Conservation (phyloP, 768 basidiomycete genomes). For the Russula virescens region DNA sequence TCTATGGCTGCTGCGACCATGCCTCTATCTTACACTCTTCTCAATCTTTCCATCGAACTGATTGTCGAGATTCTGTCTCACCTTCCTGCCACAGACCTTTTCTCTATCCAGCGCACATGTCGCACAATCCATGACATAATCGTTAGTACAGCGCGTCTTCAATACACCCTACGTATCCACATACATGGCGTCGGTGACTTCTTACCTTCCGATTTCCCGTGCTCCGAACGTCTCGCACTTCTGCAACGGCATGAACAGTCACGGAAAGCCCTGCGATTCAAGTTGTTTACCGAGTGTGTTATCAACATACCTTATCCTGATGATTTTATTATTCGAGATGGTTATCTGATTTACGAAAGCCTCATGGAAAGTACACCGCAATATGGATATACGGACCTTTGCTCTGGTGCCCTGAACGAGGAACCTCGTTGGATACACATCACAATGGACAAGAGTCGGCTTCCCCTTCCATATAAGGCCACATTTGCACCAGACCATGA, state of each 20-base stretch:
- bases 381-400: slow-evolving; percentile 4
- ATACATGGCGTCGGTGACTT: background rate
- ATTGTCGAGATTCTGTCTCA: background rate
- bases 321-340: background rate
- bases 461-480: background rate
- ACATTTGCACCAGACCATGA: background rate
- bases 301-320: background rate
- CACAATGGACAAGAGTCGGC: background rate
- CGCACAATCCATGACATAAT: background rate
- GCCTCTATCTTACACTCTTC: background rate
- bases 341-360: background rate
- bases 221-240: background rate
- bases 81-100: background rate
- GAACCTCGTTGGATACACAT: background rate
- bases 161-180: background rate
- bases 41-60: background rate
- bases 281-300: background rate
- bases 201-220: background rate
- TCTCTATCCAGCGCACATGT: background rate
- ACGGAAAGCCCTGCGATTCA: background rate
- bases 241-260: background rate
- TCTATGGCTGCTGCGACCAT: no score
- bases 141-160: background rate
- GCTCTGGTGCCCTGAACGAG: background rate
- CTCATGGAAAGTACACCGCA: background rate